Conservation (phyloP, 2,329 filamentous ascomycete species). For the Talaromyces sp. region DNA sequence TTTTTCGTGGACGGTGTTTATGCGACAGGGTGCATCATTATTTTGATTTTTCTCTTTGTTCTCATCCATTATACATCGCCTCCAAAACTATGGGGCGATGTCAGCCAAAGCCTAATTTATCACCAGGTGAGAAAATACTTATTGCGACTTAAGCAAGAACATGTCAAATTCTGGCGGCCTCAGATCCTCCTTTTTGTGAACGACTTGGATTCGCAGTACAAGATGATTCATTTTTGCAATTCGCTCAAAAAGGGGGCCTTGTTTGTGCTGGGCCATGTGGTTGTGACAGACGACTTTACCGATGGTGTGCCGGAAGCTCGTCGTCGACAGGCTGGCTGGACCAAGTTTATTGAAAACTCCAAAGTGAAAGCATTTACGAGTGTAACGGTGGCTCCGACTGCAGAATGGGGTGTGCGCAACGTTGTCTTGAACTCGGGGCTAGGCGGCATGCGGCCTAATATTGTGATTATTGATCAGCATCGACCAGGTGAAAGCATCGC, state of each 20-base stretch:
- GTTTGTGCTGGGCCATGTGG: slow-evolving; percentile 82
- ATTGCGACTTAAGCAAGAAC: slow-evolving; percentile 75
- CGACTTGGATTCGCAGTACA: slow-evolving; percentile 73
- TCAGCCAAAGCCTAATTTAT: slow-evolving; percentile 85
- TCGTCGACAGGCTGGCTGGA: slow-evolving; percentile 76
- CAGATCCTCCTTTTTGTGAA: slow-evolving; percentile 83
- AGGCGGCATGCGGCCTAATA: slow-evolving; percentile 85
- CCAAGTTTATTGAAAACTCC: slow-evolving; percentile 80
- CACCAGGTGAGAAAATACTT: slow-evolving; percentile 84
- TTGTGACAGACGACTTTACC: slow-evolving; percentile 78
- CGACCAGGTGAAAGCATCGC: slow-evolving; percentile 56
- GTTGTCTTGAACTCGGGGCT: slow-evolving; percentile 75
- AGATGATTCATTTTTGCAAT: slow-evolving; percentile 86
- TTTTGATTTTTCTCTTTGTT: slow-evolving; percentile 72
- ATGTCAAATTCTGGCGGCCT: slow-evolving; percentile 90
- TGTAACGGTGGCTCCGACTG: slow-evolving; percentile 72
- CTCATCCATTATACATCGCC: slow-evolving; percentile 81
- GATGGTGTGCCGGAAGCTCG: slow-evolving; percentile 75
- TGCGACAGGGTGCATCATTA: slow-evolving; percentile 67
- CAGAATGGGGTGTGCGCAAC: slow-evolving; percentile 82
- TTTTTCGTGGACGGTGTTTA: slow-evolving; percentile 85
- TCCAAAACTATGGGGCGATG: slow-evolving; percentile 85
- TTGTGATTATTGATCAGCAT: slow-evolving; percentile 75
- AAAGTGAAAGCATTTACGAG: slow-evolving; percentile 88
- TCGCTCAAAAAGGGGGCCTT: slow-evolving; percentile 82